These are phyloP conservation scores for Coemansia sp. DNA, from an alignment of 192 early-diverging fungal genomes.

Conservation along the genomic window DNA sequence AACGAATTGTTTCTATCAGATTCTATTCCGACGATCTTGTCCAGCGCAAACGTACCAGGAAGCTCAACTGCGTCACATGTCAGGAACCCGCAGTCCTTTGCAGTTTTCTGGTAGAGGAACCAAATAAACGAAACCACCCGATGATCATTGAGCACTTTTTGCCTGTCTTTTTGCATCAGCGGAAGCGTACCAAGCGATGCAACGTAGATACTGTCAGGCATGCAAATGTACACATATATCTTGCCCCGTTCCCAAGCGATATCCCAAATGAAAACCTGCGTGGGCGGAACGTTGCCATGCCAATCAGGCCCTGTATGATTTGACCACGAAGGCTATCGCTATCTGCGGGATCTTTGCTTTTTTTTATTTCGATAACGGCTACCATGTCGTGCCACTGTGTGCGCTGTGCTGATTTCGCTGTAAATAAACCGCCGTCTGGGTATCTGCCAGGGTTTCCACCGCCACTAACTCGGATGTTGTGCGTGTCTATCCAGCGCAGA, in stretches of 20 bases:
- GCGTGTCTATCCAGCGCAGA: background rate
- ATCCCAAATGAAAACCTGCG: conserved; percentile 1
- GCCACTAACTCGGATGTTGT: background rate
- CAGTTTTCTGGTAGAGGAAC: background rate
- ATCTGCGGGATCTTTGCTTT: background rate
- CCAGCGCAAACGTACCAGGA: background rate
- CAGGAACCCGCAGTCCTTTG: background rate
- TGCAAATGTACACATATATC: background rate
- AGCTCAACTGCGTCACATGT: background rate
- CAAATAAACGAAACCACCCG: background rate
- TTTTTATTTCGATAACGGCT: background rate
- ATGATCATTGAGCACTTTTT: background rate
- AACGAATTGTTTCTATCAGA: background rate
- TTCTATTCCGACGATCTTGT: background rate
- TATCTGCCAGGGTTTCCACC: background rate
- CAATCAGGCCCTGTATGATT: background rate
- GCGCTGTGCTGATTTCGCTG: background rate
- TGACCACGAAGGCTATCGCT: background rate
- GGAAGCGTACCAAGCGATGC: background rate
- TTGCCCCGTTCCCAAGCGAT: background rate
- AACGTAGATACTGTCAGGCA: background rate
- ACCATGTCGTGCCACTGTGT: background rate
- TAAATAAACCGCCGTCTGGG: background rate
- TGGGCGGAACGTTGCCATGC: conserved; percentile 1
- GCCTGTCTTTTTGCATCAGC: background rate